Conservation (phyloP, 1,284 basidiomycete species). For the Tetrapyrgos nigripes region DNA sequence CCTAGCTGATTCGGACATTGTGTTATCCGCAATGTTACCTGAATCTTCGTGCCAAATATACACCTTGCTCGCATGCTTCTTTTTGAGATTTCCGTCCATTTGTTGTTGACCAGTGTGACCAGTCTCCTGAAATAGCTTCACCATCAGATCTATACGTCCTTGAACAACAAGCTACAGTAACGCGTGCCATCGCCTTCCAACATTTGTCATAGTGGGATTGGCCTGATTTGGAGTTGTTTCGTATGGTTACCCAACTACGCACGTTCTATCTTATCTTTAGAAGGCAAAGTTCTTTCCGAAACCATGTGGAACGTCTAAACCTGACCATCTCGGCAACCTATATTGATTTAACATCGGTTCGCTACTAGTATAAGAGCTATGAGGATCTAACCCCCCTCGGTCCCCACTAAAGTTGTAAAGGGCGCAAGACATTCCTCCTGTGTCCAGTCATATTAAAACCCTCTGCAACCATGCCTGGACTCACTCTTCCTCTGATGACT, state of each 20-base stretch:
- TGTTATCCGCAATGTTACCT: not conserved
- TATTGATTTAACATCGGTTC: too few species aligned
- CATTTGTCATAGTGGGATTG: not conserved
- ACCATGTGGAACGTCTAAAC: too few species aligned
- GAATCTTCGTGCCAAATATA: not conserved
- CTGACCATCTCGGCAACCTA: too few species aligned
- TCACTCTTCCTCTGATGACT: not conserved
- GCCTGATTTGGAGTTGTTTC: not conserved
- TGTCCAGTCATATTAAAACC: too few species aligned
- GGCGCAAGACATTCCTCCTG: not conserved
- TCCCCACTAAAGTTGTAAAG: not conserved
- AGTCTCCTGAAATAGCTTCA: too few species aligned
- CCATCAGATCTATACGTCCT: too few species aligned
- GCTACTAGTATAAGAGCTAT: too few species aligned
- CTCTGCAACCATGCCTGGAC: not conserved
- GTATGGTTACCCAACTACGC: not conserved
- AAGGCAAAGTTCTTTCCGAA: too few species aligned
- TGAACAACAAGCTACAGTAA: too few species aligned
- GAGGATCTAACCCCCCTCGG: not conserved
- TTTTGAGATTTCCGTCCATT: not conserved
- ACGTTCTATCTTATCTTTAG: not conserved
- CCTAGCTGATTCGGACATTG: not conserved
- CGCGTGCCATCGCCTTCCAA: not conserved
- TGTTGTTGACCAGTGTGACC: too few species aligned
- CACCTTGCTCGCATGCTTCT: not conserved